These are phyloP conservation scores for Neofusicoccum umdonicola DNA, from an alignment of 2,329 filamentous ascomycete genomes.

Conservation along the genomic window DNA sequence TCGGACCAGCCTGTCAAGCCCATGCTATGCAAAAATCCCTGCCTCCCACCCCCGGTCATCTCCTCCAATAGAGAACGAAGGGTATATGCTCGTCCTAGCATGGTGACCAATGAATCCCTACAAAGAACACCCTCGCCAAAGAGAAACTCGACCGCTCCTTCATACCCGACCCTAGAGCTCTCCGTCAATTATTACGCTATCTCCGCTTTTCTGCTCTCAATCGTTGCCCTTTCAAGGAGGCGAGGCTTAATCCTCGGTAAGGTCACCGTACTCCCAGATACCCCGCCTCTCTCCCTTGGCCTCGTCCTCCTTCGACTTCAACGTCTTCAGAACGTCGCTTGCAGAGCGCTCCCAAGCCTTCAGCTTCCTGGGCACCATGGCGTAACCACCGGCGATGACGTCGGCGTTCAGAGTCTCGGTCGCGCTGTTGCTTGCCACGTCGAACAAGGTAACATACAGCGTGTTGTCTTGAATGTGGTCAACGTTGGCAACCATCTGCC, in stretches of 20 bases:
- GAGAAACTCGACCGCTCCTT: no score
- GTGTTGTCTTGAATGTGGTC: slow-evolving; percentile 80
- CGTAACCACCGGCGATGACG: slow-evolving; percentile 76
- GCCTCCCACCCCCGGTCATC: no score
- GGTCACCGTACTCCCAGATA: slow-evolving; percentile 98
- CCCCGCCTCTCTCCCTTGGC: slow-evolving; percentile 79
- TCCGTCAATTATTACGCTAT: no score
- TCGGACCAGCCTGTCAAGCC: no score
- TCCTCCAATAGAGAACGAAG: no score
- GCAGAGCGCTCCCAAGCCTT: slow-evolving; percentile 86
- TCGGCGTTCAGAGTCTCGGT: slow-evolving; percentile 88
- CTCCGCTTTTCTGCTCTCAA: no score
- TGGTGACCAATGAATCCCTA: no score
- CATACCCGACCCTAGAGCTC: no score
- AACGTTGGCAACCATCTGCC: slow-evolving; percentile 83
- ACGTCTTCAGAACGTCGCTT: slow-evolving; percentile 65
- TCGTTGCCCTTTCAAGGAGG: no score
- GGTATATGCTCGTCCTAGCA: no score
- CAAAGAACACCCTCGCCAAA: no score
- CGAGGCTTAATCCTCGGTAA: slow-evolving; percentile 61
- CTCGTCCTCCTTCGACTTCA: slow-evolving; percentile 70
- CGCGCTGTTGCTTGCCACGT: slow-evolving; percentile 62
- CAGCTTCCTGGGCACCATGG: slow-evolving; percentile 88
- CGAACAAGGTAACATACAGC: slow-evolving; percentile 83
- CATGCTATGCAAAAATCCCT: no score